Evolutionary conservation across 495 filamentous ascomycete species (phyloP).

Genomic region (Bryoglossum gracile): DNA sequence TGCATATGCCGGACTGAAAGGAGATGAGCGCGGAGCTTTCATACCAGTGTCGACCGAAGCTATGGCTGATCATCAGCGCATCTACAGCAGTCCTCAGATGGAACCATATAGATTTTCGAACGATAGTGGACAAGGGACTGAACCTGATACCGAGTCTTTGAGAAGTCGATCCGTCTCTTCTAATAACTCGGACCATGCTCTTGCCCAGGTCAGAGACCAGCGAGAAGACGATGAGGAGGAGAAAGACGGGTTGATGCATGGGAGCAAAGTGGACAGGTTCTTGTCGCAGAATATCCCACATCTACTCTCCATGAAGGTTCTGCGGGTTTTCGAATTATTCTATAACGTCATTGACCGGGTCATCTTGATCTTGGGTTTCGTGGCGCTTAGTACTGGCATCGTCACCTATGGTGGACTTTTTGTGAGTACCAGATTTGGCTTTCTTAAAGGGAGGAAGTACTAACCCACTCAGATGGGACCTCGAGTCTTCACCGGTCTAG

Average conservation of each 20-base stretch:
- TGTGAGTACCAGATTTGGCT: conserved; percentile 36
- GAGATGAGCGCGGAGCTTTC: conserved; percentile 43
- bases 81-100: conserved; percentile 28
- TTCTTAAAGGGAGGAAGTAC: not conserved
- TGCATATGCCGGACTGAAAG: conserved; percentile 37
- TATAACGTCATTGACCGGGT: conserved; percentile 56
- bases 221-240: conserved; percentile 44
- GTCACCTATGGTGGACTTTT: conserved; percentile 67
- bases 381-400: conserved; percentile 54
- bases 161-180: conserved; percentile 56
- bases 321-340: conserved; percentile 47
- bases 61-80: conserved; percentile 54
- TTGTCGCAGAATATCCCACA: conserved; percentile 14
- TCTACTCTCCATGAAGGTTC: conserved; percentile 26
- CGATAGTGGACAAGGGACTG: conserved; percentile 87
- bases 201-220: conserved; percentile 40
- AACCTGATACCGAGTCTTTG: conserved; percentile 60
- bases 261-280: conserved; percentile 15
- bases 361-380: conserved; percentile 58
- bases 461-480: conserved; percentile 38
- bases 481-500: conserved; percentile 74
- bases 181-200: conserved; percentile 43
- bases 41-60: conserved; percentile 63
- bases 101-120: conserved; percentile 61
- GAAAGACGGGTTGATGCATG: conserved; percentile 14